Evolutionary conservation across 345 rosid genomes (phyloP).

Genomic region (Draba incana): DNA sequence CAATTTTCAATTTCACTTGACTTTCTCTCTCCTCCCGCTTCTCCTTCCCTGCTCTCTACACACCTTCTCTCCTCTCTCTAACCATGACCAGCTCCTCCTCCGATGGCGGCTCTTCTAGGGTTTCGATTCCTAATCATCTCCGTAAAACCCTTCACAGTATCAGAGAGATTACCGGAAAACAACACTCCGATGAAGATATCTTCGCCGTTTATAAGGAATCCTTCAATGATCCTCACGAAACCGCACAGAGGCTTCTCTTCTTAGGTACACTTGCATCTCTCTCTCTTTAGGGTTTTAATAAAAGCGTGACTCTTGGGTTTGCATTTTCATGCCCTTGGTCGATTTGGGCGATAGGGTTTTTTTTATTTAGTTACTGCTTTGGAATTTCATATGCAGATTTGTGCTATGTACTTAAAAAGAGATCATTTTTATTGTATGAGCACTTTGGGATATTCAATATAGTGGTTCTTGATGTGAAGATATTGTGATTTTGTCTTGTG

Average conservation of each 20-base stretch:
- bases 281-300: slow-evolving; percentile 7
- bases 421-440: neutral
- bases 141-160: slow-evolving; percentile 65
- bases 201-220: slow-evolving; percentile 66
- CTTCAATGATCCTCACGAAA: slow-evolving; percentile 83
- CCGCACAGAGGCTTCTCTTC: slow-evolving; percentile 74
- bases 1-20: neutral
- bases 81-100: slow-evolving; percentile 51
- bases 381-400: slow-evolving; percentile 4
- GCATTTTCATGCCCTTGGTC: no score
- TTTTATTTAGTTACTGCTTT: neutral
- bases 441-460: neutral
- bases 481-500: slow-evolving; percentile 8
- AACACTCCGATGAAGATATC: slow-evolving; percentile 87
- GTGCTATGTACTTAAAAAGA: slow-evolving; percentile 6
- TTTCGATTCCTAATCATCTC: slow-evolving; percentile 57
- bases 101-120: slow-evolving; percentile 57
- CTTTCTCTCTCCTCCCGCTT: slow-evolving; percentile 19
- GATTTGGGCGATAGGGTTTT: no score
- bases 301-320: neutral
- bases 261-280: slow-evolving; percentile 50
- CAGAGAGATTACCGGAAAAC: slow-evolving; percentile 74
- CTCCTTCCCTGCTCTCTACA: neutral
- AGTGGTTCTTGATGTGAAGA: neutral
- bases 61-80: slow-evolving; percentile 10